Conservation (phyloP, 2,329 filamentous ascomycete genomes). For the Helicocarpus griseus region DNA sequence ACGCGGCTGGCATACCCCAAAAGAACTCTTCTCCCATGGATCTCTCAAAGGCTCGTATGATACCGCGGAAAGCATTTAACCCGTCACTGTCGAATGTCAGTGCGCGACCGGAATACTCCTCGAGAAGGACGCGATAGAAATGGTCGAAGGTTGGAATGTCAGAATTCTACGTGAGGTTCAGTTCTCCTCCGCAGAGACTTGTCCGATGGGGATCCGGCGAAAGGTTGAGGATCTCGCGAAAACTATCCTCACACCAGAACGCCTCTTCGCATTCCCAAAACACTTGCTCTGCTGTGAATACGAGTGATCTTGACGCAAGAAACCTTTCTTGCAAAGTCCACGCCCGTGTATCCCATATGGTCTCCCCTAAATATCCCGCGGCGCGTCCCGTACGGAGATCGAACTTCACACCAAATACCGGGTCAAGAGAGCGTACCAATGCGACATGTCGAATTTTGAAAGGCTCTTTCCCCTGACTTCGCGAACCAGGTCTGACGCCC, state of each 20-base stretch:
- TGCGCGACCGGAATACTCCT: not conserved
- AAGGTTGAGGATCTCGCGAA: not conserved
- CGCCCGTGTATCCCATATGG: not conserved
- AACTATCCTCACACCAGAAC: not conserved
- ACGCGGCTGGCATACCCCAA: not conserved
- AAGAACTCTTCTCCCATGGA: not conserved
- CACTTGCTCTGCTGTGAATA: not conserved
- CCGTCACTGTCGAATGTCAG: not conserved
- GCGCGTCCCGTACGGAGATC: not conserved
- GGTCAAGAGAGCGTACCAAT: not conserved
- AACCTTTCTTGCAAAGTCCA: not conserved
- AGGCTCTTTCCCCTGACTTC: conserved; percentile 3
- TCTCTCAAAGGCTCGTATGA: not conserved
- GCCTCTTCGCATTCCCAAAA: conserved; percentile 1
- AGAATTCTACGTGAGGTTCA: not conserved
- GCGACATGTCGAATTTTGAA: conserved; percentile 4
- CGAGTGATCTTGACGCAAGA: not conserved
- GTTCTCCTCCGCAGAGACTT: not conserved
- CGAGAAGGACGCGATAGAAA: not conserved
- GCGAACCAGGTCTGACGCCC: conserved; percentile 6
- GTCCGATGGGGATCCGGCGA: not conserved
- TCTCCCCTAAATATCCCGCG: not conserved
- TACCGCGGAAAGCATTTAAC: not conserved
- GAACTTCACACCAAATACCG: not conserved
- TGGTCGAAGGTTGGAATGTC: not conserved